Evolutionary conservation across 2,329 filamentous ascomycete genomes (phyloP).

Genomic region (Ophiostoma sp.): DNA sequence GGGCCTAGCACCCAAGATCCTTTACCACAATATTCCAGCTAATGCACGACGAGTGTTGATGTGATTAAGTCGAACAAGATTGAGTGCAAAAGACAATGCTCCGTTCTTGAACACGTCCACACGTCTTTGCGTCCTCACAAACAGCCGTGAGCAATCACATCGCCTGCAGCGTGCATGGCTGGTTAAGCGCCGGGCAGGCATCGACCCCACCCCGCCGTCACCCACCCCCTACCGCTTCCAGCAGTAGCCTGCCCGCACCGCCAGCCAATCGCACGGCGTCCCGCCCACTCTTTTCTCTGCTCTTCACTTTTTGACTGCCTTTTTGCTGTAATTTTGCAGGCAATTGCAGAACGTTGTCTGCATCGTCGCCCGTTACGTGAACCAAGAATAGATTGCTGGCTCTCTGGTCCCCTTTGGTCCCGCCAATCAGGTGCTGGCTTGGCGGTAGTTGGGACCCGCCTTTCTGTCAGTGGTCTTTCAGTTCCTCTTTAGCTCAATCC

Average conservation of each 20-base stretch:
- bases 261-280: conserved; percentile 15
- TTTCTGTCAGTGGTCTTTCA: background rate
- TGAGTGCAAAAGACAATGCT: background rate
- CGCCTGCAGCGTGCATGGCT: conserved; percentile 23
- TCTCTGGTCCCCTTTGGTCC: background rate
- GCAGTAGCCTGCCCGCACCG: conserved; percentile 10
- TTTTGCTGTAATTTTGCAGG: background rate
- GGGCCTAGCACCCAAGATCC: conserved; percentile 5
- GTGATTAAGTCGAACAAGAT: background rate
- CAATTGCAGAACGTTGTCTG: background rate
- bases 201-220: conserved; percentile 14
- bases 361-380: background rate
- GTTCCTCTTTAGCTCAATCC: background rate
- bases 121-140: too few species aligned
- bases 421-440: conserved; percentile 6
- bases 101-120: background rate
- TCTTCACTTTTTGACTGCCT: background rate
- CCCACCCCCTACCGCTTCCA: conserved; percentile 7
- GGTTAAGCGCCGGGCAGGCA: conserved; percentile 30
- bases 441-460: background rate
- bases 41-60: background rate
- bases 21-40: background rate
- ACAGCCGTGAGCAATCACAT: conserved; percentile 22
- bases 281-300: background rate
- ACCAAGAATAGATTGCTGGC: conserved; percentile 20